These are phyloP conservation scores for Tetradesmus obliquus DNA, from an alignment of 139 green algal species.

Conservation along the genomic window DNA sequence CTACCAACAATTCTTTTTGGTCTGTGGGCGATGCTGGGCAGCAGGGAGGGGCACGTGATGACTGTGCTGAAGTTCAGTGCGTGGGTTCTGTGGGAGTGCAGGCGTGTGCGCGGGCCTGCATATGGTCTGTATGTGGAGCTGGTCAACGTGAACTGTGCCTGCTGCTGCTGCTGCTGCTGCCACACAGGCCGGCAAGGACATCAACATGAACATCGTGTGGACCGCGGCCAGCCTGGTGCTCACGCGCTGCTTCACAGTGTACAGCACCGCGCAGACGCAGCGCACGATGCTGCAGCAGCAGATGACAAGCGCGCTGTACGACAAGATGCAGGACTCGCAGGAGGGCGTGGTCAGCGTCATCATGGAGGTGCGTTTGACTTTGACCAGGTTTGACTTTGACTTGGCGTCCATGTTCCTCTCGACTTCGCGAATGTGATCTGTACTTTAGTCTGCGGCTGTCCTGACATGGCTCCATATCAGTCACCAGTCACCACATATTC, in stretches of 20 bases:
- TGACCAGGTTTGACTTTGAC: neutral
- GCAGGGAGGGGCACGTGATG: no score
- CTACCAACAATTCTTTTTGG: no score
- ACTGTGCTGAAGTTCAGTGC: no score
- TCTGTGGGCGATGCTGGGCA: no score
- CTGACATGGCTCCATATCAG: no score
- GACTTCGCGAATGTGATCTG: neutral
- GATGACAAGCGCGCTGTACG: conserved; percentile 50
- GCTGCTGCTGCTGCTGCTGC: neutral
- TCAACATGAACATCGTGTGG: conserved; percentile 46
- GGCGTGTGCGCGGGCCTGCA: no score
- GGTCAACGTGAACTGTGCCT: no score
- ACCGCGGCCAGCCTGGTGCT: conserved; percentile 47
- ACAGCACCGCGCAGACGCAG: conserved; percentile 54
- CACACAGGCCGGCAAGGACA: conserved; percentile 38
- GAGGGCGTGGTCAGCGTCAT: conserved; percentile 49
- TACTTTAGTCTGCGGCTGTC: no score
- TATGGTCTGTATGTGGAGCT: no score
- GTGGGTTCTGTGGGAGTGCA: no score
- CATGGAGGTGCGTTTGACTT: conserved; percentile 38
- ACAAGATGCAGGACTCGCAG: conserved; percentile 58
- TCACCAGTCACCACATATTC: no score
- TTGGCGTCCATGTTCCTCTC: neutral
- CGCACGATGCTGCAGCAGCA: conserved; percentile 47
- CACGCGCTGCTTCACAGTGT: conserved; percentile 55